Evolutionary conservation across 73 alveolate species (phyloP).

Genomic region (Paramecium sexaurelia): DNA sequence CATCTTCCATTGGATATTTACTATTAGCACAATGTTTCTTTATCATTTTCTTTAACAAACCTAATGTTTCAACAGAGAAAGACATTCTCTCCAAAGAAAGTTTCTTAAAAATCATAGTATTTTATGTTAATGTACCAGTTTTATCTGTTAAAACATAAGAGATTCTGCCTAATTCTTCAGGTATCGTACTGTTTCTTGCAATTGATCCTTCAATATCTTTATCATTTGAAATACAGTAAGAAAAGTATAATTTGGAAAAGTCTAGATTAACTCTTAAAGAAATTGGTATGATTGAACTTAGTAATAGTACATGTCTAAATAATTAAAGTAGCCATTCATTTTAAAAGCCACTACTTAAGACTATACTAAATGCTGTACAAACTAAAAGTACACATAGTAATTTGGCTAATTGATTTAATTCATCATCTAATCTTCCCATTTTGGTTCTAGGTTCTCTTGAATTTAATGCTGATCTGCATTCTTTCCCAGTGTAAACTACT

Average conservation of each 20-base stretch:
- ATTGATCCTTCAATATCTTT: constrained; percentile 86
- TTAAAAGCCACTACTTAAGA: constrained; percentile 78
- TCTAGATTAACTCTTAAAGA: constrained; percentile 92
- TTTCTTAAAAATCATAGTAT: constrained; percentile 92
- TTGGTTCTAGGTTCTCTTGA: constrained; percentile 84
- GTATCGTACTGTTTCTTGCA: constrained; percentile 89
- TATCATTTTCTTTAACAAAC: constrained; percentile 75
- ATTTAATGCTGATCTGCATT: constrained; percentile 88
- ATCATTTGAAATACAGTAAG: constrained; percentile 80
- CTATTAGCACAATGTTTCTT: constrained; percentile 70
- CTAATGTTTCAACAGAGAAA: constrained; percentile 78
- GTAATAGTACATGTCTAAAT: constrained; percentile 84
- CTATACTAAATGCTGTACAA: constrained; percentile 77
- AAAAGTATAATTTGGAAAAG: constrained; percentile 85
- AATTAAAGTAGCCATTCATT: constrained; percentile 75
- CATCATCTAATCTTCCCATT: constrained; percentile 86
- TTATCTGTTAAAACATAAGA: constrained; percentile 88
- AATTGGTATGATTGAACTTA: constrained; percentile 91
- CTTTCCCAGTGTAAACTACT: constrained; percentile 89
- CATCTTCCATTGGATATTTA: constrained; percentile 76
- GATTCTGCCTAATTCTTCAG: constrained; percentile 95
- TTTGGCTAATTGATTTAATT: constrained; percentile 83
- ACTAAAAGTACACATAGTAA: constrained; percentile 81
- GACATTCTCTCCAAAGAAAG: constrained; percentile 80
- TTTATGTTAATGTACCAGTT: constrained; percentile 95